These are phyloP conservation scores for Dendrothele bispora DNA, from an alignment of 768 basidiomycete species.

Conservation along the genomic window DNA sequence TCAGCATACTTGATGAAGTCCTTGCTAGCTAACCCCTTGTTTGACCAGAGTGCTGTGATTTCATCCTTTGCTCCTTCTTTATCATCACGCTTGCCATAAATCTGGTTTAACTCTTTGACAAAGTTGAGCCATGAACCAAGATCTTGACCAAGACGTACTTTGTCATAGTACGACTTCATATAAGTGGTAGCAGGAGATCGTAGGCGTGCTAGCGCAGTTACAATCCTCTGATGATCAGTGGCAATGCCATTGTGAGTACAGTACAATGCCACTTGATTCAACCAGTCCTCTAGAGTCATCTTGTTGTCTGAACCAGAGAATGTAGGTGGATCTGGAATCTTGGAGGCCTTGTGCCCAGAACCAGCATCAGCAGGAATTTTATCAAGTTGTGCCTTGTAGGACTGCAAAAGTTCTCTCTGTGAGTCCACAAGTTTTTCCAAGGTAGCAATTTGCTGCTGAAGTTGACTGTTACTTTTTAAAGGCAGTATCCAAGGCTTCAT, in stretches of 20 bases:
- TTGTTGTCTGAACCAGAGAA: neutral
- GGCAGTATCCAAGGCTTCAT: neutral
- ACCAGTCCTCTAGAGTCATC: slow-evolving; percentile 1
- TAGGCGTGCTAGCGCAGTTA: neutral
- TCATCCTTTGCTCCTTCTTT: slow-evolving; percentile 1
- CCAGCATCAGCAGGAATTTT: neutral
- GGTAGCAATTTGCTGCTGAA: neutral
- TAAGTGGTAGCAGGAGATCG: neutral
- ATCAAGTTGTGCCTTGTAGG: neutral
- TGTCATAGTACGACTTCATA: slow-evolving; percentile 2
- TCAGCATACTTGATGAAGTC: slow-evolving; percentile 6
- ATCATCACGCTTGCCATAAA: neutral
- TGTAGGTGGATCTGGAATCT: neutral
- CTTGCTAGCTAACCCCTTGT: neutral
- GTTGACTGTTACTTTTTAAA: neutral
- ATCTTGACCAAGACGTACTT: neutral
- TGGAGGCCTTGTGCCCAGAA: neutral
- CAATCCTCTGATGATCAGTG: slow-evolving; percentile 3
- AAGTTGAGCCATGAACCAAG: neutral
- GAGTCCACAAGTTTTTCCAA: neutral
- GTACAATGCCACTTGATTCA: slow-evolving; percentile 1
- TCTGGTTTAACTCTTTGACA: neutral
- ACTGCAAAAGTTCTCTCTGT: neutral
- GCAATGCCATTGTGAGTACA: neutral
- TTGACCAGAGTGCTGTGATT: neutral